phyloP scores from a whole-genome alignment of 2,329 filamentous ascomycete species.

The Alternaria hordeiaustralica region DNA sequence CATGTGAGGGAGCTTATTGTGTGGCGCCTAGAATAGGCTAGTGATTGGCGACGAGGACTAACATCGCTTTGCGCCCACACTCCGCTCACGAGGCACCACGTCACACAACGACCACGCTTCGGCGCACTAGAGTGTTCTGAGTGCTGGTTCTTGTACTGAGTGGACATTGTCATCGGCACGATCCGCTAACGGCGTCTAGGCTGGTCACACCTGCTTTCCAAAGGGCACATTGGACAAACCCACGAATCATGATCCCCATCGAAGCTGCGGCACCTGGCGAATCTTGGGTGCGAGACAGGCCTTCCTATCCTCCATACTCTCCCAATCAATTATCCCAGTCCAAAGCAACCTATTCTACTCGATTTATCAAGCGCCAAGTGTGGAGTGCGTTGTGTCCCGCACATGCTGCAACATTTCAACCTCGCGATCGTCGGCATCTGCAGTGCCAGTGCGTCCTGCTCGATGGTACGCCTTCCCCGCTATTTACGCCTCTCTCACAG shows the following conservation, averaged over 20 bases:
- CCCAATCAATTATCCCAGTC: not conserved
- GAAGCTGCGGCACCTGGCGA: not conserved
- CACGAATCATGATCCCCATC: not conserved
- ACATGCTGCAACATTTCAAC: slow-evolving; percentile 23
- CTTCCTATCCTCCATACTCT: not conserved
- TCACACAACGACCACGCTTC: slow-evolving; percentile 37
- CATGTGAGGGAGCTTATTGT: not conserved
- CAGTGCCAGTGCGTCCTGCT: slow-evolving; percentile 16
- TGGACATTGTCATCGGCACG: slow-evolving; percentile 19
- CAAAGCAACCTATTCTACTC: slow-evolving; percentile 13
- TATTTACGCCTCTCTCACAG: slow-evolving; percentile 19
- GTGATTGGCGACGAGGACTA: slow-evolving; percentile 27
- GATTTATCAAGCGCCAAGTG: slow-evolving; percentile 28
- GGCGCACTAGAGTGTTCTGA: slow-evolving; percentile 29
- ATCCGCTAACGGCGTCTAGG: slow-evolving; percentile 24
- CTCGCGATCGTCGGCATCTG: slow-evolving; percentile 20
- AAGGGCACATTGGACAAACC: not conserved
- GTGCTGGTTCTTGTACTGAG: slow-evolving; percentile 4
- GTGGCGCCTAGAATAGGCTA: slow-evolving; percentile 8
- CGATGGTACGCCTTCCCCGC: slow-evolving; percentile 29
- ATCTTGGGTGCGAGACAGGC: not conserved
- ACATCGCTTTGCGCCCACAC: slow-evolving; percentile 32
- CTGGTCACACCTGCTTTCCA: not conserved
- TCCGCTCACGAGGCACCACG: slow-evolving; percentile 33
- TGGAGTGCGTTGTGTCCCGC: slow-evolving; percentile 41